phyloP scores from a whole-genome alignment of 176 grass and related monocot genomes.

The Poa annua region DNA sequence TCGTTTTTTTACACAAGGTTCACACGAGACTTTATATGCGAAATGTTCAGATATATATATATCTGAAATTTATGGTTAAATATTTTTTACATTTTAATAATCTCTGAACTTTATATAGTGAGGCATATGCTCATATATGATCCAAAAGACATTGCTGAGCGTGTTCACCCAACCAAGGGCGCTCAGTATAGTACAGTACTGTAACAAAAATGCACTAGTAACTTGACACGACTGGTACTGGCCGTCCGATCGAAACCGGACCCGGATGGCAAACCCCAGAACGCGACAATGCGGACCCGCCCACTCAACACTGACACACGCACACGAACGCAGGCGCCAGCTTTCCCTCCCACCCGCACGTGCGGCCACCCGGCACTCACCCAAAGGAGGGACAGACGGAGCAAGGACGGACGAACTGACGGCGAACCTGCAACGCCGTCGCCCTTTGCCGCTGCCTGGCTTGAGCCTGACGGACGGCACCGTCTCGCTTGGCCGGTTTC shows the following conservation, averaged over 20 bases:
- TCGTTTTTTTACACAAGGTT: no score
- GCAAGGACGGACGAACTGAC: no score
- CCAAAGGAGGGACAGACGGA: neutral
- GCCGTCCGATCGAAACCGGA: neutral
- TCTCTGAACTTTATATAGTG: no score
- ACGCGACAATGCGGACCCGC: neutral
- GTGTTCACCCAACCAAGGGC: neutral
- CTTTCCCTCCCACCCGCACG: constrained; percentile 24
- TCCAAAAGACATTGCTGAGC: neutral
- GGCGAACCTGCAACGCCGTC: neutral
- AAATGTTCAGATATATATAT: no score
- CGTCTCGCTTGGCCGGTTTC: neutral
- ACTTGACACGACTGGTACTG: neutral
- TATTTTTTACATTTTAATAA: no score
- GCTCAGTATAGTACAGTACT: neutral
- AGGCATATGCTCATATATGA: no score
- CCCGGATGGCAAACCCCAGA: neutral
- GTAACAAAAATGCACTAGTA: no score
- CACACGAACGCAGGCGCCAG: constrained; percentile 4
- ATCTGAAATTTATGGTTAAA: no score
- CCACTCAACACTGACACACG: neutral
- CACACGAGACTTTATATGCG: no score
- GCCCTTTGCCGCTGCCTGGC: neutral
- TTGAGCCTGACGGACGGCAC: neutral
- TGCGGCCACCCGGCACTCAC: neutral